Evolutionary conservation across 176 grass and related monocot genomes (phyloP), one percentile per base, ranked within the genome.

Genomic region (Musa acuminata): DNA sequence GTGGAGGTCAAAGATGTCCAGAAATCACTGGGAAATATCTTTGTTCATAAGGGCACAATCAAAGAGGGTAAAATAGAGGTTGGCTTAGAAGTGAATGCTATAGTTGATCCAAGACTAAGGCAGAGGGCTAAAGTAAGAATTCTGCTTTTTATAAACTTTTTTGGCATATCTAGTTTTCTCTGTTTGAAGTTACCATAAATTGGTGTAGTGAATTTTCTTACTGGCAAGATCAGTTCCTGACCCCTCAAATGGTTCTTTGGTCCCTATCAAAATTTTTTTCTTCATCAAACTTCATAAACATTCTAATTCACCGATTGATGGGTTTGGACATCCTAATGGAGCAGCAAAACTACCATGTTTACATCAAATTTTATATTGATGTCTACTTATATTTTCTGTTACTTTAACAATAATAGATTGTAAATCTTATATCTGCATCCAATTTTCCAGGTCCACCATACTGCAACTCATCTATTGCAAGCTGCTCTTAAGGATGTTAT

Each of bases 401-500:
- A 64, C 35, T 25, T 83, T 0, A 54, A 63, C 62, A 53, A 5
- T 48, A 71, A 71, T 77, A 79, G 53, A 13, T 73, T 74, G 7
- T n/a, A 80, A 75, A 19, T 70, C 69, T 76, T 76, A 0, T 63
- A 69, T 82, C 17, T 75, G 7, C 69, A 79, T 73, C 22, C 43
- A 49, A 49, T 60, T 81, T 3, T 87, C 43, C 83, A 97, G 94
- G 94, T 80, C 51, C 94, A 98, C 68, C 94, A 98, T 84, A 98
- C 94, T 79, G 94, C 90, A 63, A 98, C 94, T 67, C 94, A 98
- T 89, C 82, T 98, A 76, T 82, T 98, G 48, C 94, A 98, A 77
- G 90, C 90, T 13, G 90, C 94, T 52, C 90, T 98, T 69, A 98
- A 87, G 87, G 81, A 51, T 71, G 73, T 87, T 52, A 81, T 92